Base-by-base conservation (phyloP, 306 rosid genomes). In the Comarum palustre region DNA sequence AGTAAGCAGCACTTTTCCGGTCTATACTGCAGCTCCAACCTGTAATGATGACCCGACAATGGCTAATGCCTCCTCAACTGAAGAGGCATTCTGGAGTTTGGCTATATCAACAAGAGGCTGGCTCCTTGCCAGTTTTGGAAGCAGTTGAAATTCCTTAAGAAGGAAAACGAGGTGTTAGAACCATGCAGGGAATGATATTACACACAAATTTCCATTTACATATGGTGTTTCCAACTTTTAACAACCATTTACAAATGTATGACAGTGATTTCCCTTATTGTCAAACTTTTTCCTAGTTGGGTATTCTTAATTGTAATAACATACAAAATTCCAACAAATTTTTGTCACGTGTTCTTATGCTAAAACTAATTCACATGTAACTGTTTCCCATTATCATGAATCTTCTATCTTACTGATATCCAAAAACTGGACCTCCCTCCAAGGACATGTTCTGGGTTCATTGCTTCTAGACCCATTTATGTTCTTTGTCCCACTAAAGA, bases 61-160 rank as follows among this genome's bases (percentile, higher is more conserved):
- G 54, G 81, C 90, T 9, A 94, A 86, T 36, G 96, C 96, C 84
- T 91, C 92, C 88, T 88, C 90, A 69, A 88, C 97, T 29, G 95
- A 87, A 66, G 89, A 73, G 60, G 98, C 97, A 34, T 61, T 86
- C 76, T 88, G 79, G 81, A 94, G 97, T 80, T 84, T 86, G 78
- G 91, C 84, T 80, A 81, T 91, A 52, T 94, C 95, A 58, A 91
- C 83, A 25, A 64, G 5, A 46, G 97, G 96, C 82, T 94, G 96
- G 63, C 82, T 82, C 82, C 92, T 85, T 24, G 95, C 97, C 29
- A 91, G 90, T 81, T 84, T 77, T 38, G 98, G 96, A 79, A 94
- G 94, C 50, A 94, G 94, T 87, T 89, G 84, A 77, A 94, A 89
- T 84, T 94, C 95, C 98, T 91, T 67, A 25, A 74, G 17, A 67